Conservation (phyloP, 768 basidiomycete genomes). For the Termitomyces sp. region DNA sequence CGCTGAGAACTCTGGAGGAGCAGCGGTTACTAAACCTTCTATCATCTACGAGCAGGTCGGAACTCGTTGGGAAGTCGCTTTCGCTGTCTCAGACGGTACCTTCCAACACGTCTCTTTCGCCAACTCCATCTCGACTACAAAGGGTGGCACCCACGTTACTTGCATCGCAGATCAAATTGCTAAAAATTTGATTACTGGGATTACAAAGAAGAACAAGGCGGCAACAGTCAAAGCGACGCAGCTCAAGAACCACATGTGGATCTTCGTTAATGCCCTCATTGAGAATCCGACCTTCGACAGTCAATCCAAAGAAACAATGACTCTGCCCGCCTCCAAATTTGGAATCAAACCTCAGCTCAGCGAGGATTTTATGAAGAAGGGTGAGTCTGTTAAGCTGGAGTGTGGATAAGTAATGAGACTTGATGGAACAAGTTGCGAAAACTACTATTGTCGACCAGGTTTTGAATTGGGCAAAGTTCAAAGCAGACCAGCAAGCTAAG, state of each 20-base stretch:
- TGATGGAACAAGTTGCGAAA: constrained; percentile 61
- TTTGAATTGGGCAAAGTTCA: constrained; percentile 94
- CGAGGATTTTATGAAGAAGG: constrained; percentile 96
- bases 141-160: constrained; percentile 92
- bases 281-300: constrained; percentile 99
- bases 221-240: constrained; percentile 91
- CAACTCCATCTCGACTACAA: constrained; percentile 94
- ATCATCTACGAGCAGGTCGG: constrained; percentile 79
- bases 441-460: constrained; percentile 89
- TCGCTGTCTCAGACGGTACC: constrained; percentile 87
- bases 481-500: constrained; percentile 93
- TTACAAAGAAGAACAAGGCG: constrained; percentile 96
- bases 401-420: neutral
- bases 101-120: constrained; percentile 97
- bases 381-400: constrained; percentile 34
- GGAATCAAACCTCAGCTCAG: constrained; percentile 79
- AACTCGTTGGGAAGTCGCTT: constrained; percentile 91
- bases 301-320: constrained; percentile 97
- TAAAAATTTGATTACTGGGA: constrained; percentile 73
- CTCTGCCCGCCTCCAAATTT: constrained; percentile 82
- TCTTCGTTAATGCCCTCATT: constrained; percentile 93
- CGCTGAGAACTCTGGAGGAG: constrained; percentile 69
- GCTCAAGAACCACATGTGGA: constrained; percentile 97
- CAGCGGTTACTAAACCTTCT: constrained; percentile 67
- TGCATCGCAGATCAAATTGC: constrained; percentile 85